phyloP scores from a whole-genome alignment of 306 rosid species.

The Glycine tomentella region DNA sequence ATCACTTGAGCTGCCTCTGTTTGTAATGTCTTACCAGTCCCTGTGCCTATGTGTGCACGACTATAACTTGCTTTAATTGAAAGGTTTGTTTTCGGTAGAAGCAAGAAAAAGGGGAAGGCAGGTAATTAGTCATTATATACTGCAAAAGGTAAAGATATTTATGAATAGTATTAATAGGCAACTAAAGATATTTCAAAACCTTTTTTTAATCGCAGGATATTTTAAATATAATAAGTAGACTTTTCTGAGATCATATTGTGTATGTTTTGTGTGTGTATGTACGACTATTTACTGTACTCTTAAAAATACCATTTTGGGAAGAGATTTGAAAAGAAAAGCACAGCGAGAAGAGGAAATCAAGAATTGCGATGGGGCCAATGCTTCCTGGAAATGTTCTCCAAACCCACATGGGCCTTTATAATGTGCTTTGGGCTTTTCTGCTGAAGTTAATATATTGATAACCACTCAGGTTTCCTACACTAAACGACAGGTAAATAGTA shows the following conservation, averaged over 20 bases:
- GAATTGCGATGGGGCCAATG: conserved; percentile 1
- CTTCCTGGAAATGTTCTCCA: neutral
- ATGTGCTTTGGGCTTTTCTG: conserved; percentile 24
- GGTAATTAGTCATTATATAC: neutral
- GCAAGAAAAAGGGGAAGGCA: conserved; percentile 6
- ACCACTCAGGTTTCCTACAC: neutral
- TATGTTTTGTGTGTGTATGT: no score
- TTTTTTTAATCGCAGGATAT: no score
- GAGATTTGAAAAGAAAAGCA: neutral
- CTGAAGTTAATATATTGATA: neutral
- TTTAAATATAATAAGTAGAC: neutral
- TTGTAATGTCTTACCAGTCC: conserved; percentile 15
- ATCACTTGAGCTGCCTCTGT: conserved; percentile 27
- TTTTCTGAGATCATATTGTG: neutral
- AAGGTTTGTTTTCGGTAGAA: conserved; percentile 7
- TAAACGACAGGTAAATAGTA: conserved; percentile 14
- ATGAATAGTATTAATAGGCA: neutral
- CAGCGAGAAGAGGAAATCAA: neutral
- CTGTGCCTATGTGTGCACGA: conserved; percentile 5
- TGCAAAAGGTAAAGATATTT: neutral
- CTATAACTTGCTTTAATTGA: conserved; percentile 37
- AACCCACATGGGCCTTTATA: conserved; percentile 28
- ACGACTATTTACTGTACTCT: neutral
- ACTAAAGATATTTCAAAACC: neutral
- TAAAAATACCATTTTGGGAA: neutral